These are phyloP conservation scores for Erythrobasidium hasegawianum DNA, from an alignment of 1,284 basidiomycete genomes.

Conservation along the genomic window DNA sequence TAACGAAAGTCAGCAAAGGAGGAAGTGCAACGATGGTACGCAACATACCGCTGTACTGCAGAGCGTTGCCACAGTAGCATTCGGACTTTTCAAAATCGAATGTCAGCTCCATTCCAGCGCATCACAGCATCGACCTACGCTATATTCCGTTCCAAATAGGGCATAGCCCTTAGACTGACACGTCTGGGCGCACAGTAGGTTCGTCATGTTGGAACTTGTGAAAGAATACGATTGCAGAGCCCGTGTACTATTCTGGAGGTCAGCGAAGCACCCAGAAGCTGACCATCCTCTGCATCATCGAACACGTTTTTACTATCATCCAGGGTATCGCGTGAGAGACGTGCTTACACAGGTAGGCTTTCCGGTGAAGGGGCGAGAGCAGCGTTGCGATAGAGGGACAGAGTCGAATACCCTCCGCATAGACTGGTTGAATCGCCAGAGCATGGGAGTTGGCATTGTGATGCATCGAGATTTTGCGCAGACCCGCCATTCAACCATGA, in stretches of 20 bases:
- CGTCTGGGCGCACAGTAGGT: slow-evolving; percentile 32
- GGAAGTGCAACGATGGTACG: background rate
- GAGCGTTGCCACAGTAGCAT: slow-evolving; percentile 21
- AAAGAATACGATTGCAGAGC: slow-evolving; percentile 36
- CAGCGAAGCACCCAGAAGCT: slow-evolving; percentile 34
- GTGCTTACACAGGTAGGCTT: slow-evolving; percentile 16
- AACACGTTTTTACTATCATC: background rate
- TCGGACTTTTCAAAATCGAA: slow-evolving; percentile 1
- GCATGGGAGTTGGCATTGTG: slow-evolving; percentile 15
- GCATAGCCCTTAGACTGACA: slow-evolving; percentile 35
- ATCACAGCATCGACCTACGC: slow-evolving; percentile 2
- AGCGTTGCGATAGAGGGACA: slow-evolving; percentile 20
- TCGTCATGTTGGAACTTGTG: slow-evolving; percentile 39
- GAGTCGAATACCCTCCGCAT: slow-evolving; percentile 26
- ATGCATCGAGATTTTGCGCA: background rate
- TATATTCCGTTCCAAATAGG: slow-evolving; percentile 35
- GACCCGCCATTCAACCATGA: slow-evolving; percentile 12
- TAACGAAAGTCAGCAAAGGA: background rate
- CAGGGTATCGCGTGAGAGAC: no score
- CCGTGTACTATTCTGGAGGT: slow-evolving; percentile 21
- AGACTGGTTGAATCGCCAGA: slow-evolving; percentile 5
- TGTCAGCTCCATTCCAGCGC: background rate
- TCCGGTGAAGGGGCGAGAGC: slow-evolving; percentile 6
- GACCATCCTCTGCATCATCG: slow-evolving; percentile 36
- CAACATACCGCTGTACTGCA: slow-evolving; percentile 5